A percentile compares a stretch with the other conserved stretches of the same genome.
Conservation (phyloP, 352 stramenopile species). For the Saprolegnia parasitica region DNA sequence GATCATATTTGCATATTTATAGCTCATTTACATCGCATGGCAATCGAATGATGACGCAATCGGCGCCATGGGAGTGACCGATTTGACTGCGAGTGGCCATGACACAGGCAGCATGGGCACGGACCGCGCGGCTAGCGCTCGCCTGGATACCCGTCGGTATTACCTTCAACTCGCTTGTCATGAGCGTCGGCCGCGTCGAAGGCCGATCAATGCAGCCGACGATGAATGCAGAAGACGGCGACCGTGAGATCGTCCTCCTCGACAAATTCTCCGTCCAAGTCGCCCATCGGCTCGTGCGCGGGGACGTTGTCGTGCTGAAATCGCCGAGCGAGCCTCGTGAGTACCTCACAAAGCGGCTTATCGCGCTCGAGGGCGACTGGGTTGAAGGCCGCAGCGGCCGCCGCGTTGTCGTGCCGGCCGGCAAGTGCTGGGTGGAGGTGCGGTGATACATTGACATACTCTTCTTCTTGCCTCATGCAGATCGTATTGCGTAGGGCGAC, state of each 20-base stretch:
- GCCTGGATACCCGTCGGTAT: conserved; percentile 74
- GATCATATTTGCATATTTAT: not conserved
- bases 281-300: conserved; percentile 51
- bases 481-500: conserved; percentile 40
- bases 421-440: conserved; percentile 80
- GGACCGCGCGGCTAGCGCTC: conserved; percentile 3
- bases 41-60: too few relatives aligned
- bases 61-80: too few relatives aligned
- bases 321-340: conserved; percentile 53
- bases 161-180: conserved; percentile 61
- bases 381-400: conserved; percentile 49
- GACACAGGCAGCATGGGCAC: not conserved
- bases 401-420: conserved; percentile 47
- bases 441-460: not conserved
- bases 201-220: conserved; percentile 79
- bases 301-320: conserved; percentile 75
- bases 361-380: conserved; percentile 69
- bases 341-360: conserved; percentile 72
- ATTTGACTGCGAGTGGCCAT: not conserved
- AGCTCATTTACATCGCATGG: not conserved
- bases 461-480: not conserved
- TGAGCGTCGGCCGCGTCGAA: conserved; percentile 70
- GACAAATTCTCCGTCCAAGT: conserved; percentile 84
- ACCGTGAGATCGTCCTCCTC: conserved; percentile 74
- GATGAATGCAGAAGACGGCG: conserved; percentile 44